Base-by-base conservation (phyloP, 345 rosid genomes). In the Brassica nigra region DNA sequence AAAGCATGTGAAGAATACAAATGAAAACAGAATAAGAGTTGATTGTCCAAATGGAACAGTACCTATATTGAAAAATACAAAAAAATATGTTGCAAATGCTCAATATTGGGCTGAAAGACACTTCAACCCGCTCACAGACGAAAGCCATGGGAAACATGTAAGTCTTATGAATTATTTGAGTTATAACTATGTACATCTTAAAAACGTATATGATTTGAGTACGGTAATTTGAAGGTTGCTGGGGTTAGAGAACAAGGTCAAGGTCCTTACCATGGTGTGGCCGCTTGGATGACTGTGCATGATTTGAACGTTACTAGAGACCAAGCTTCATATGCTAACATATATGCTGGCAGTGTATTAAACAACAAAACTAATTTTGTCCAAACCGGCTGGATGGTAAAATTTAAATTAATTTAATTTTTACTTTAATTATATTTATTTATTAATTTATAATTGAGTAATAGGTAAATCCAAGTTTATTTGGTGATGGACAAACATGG, bases 361-460 rank as follows among this genome's bases (percentile, higher is more conserved):
- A 77, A 69, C 16, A 23, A 62, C 12, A 61, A 59, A 11, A 2
- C 0, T 47, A 77, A 69, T n/a, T 61, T 31, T 47, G 44, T 77
- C 4, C 36, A 77, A 62, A 4, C 57, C 1, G 75, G 80, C 14
- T 77, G 80, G 75, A 69, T 69, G 80, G 80, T 76, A 76, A 67
- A n/a, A 20, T 4, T 1, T 37, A 66, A 2, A 37, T 20, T 61
- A 5, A 18, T 37, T 16, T n/a, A 1, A 5, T 55, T 18, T 49
- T 10, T 37, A 37, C 2, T 8, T 70, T 18, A 54, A 7, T 29
- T 30, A 5, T 12, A 62, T 29, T 23, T 16, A 54, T 6, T 2
- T 2, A 18, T 57, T 6, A n/a, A 66, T 42, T 8, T 16, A 36
- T 42, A 39, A 63, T 47, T 64, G 2, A 47, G 2, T 11, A 3